A percentile compares a stretch with the other conserved stretches of the same genome.
Conservation (phyloP, 2,329 filamentous ascomycete species). For the Microsporum audouinii region DNA sequence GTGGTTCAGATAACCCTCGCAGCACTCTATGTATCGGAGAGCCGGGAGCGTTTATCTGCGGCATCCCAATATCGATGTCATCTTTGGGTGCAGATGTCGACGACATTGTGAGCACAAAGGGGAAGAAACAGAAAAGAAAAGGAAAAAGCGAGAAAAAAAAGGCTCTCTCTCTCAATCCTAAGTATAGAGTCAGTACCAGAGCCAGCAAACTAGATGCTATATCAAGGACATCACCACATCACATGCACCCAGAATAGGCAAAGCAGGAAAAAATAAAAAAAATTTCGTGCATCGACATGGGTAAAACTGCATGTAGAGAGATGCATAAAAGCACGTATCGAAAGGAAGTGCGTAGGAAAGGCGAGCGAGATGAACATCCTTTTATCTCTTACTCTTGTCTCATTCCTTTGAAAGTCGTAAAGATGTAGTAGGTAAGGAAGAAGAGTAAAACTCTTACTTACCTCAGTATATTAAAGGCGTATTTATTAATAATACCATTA, state of each 20-base stretch:
- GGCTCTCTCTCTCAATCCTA: neutral
- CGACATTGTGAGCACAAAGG: neutral
- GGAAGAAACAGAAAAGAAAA: neutral
- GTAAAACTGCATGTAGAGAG: neutral
- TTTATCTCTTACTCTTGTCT: neutral
- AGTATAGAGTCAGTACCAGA: neutral
- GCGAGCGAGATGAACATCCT: neutral
- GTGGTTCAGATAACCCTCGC: slow-evolving; percentile 4
- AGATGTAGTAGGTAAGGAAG: neutral
- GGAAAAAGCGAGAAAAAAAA: neutral
- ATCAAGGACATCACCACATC: neutral
- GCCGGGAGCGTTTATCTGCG: neutral
- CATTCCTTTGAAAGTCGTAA: neutral
- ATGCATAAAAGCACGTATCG: neutral
- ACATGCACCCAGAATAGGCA: neutral
- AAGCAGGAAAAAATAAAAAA: neutral
- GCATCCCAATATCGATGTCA: slow-evolving; percentile 2
- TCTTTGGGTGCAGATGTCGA: neutral
- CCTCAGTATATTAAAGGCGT: neutral
- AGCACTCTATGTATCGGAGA: slow-evolving; percentile 1
- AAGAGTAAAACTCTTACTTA: slow-evolving; percentile 1
- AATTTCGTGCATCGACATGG: neutral
- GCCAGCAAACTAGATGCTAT: neutral
- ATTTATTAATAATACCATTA: slow-evolving; percentile 1
- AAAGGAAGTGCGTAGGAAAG: neutral